These are phyloP conservation scores for Talaromyces amestolkiae DNA, from an alignment of 2,329 filamentous ascomycete species.

Conservation along the genomic window DNA sequence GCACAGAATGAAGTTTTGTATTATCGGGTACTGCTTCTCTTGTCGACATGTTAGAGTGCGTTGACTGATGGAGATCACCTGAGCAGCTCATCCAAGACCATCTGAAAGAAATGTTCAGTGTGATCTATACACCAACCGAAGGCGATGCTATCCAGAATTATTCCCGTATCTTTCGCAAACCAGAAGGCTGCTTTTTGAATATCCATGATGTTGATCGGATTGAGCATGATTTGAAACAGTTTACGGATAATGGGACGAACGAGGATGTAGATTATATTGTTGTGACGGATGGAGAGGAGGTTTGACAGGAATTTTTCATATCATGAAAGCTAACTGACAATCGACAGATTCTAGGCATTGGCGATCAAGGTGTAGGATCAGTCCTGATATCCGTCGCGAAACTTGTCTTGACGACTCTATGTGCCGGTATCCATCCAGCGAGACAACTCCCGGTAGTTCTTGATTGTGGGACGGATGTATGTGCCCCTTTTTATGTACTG, in stretches of 20 bases:
- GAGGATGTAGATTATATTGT: conserved; percentile 88
- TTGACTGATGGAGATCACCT: not conserved
- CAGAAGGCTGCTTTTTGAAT: conserved; percentile 78
- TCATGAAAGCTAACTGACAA: not conserved
- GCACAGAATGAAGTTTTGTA: conserved; percentile 83
- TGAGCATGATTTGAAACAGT: conserved; percentile 57
- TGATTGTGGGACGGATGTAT: conserved; percentile 75
- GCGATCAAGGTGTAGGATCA: conserved; percentile 82
- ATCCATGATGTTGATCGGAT: conserved; percentile 67
- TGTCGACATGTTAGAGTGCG: not conserved
- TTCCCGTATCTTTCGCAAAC: conserved; percentile 71
- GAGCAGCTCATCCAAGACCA: conserved; percentile 70
- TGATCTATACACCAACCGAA: conserved; percentile 91
- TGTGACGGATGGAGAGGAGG: conserved; percentile 66
- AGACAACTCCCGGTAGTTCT: conserved; percentile 76
- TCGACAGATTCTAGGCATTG: conserved; percentile 74
- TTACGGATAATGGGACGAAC: conserved; percentile 59
- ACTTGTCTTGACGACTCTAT: conserved; percentile 75
- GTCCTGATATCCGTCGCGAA: conserved; percentile 84
- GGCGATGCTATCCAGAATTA: conserved; percentile 85
- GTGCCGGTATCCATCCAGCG: conserved; percentile 80
- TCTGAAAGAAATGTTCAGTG: conserved; percentile 79
- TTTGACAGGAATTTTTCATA: conserved; percentile 15
- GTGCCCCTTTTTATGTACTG: not conserved
- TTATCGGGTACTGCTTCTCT: conserved; percentile 57